Conservation (phyloP, 2,329 filamentous ascomycete species). For the Monosporascus ibericus region DNA sequence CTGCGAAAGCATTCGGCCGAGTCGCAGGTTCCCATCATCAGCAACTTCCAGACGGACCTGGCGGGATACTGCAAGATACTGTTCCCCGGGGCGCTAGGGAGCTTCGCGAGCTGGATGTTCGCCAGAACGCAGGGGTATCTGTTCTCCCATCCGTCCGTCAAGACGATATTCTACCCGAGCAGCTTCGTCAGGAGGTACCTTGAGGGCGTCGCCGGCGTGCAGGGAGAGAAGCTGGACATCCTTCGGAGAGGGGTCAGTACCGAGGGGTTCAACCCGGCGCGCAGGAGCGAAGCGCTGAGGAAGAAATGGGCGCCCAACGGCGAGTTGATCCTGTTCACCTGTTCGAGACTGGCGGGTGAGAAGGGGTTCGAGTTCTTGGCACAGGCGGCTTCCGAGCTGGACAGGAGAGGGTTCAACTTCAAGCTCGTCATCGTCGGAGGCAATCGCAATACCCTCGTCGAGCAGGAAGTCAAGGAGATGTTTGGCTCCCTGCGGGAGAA, state of each 20-base stretch:
- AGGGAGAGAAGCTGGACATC: conserved; percentile 49
- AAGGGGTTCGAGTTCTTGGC: conserved; percentile 67
- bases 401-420: conserved; percentile 49
- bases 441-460: conserved; percentile 58
- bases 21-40: conserved; percentile 52
- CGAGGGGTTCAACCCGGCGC: conserved; percentile 50
- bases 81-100: conserved; percentile 57
- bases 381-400: conserved; percentile 46
- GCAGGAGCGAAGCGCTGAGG: conserved; percentile 46
- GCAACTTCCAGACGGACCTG: conserved; percentile 69
- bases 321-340: conserved; percentile 60
- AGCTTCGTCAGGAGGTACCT: conserved; percentile 57
- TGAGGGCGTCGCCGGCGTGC: conserved; percentile 45
- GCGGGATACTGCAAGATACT: conserved; percentile 64
- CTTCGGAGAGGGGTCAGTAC: conserved; percentile 62
- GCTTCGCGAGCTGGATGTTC: conserved; percentile 56
- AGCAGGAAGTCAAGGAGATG: conserved; percentile 53
- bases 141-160: conserved; percentile 55
- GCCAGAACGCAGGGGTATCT: conserved; percentile 60
- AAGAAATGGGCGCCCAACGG: conserved; percentile 51
- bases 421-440: conserved; percentile 63
- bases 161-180: conserved; percentile 65
- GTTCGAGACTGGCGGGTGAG: conserved; percentile 62
- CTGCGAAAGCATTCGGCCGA: conserved; percentile 51
- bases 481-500: conserved; percentile 44